A percentile compares a stretch with the other conserved stretches of the same genome.
Conservation (phyloP, 2,329 filamentous ascomycete species). For the Mycogone perniciosa region DNA sequence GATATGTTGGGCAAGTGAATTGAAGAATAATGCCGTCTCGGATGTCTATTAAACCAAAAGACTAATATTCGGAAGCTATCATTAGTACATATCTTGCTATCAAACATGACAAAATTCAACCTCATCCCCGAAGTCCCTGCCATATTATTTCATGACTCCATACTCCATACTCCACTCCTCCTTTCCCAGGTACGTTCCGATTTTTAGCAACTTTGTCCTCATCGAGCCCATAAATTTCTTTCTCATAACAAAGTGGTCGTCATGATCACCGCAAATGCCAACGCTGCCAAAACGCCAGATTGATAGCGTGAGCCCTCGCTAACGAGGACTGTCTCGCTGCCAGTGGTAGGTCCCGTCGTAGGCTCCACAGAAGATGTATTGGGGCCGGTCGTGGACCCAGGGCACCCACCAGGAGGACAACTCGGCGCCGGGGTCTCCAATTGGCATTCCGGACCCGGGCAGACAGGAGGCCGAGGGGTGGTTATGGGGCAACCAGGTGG, state of each 20-base stretch:
- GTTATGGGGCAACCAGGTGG: background rate
- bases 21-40: no score
- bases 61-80: no score
- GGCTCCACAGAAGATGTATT: background rate
- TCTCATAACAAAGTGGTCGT: background rate
- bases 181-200: no score
- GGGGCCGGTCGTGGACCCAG: background rate
- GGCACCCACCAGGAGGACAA: slow-evolving; percentile 4
- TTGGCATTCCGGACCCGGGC: background rate
- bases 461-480: background rate
- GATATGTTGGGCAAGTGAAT: no score
- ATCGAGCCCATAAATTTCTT: background rate
- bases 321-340: slow-evolving; percentile 7
- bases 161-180: no score
- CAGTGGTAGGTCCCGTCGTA: background rate
- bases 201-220: no score
- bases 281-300: background rate
- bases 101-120: no score
- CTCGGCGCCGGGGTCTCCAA: background rate
- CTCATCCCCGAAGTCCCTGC: no score
- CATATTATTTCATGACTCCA: no score
- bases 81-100: no score
- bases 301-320: slow-evolving; percentile 8
- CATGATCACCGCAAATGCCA: background rate
- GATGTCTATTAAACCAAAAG: no score